These are phyloP conservation scores for Penicillium sp. DNA, from an alignment of 2,329 filamentous ascomycete species.

Conservation along the genomic window DNA sequence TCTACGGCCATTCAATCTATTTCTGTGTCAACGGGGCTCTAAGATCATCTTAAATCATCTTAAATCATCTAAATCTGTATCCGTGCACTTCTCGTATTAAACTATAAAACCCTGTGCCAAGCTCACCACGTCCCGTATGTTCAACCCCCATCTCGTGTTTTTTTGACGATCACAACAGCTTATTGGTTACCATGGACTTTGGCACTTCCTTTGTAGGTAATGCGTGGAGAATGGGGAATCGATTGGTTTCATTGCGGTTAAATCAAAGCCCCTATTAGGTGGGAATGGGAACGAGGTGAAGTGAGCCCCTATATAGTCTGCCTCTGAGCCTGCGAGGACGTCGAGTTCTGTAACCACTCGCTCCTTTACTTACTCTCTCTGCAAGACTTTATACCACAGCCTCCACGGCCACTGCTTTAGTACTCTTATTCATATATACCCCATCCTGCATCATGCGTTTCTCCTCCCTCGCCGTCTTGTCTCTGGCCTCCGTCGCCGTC, in stretches of 20 bases:
- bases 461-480: constrained; percentile 5
- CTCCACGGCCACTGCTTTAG: constrained; percentile 22
- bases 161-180: not conserved
- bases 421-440: not conserved
- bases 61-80: not conserved
- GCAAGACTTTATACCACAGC: not conserved
- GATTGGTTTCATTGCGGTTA: not conserved
- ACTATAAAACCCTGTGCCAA: not conserved
- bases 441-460: constrained; percentile 8
- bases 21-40: not conserved
- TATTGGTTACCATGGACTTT: not conserved
- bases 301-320: not conserved
- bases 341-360: not conserved
- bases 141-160: not conserved
- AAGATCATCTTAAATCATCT: not conserved
- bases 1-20: not conserved
- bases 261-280: not conserved
- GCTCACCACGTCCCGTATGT: not conserved
- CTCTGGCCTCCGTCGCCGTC: constrained; percentile 9
- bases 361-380: not conserved
- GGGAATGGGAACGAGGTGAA: not conserved
- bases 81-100: not conserved
- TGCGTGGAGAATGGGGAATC: not conserved
- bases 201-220: not conserved
- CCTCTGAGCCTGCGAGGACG: not conserved